Base-by-base conservation (phyloP, 1,284 basidiomycete species). In the Puccinia hordei region DNA sequence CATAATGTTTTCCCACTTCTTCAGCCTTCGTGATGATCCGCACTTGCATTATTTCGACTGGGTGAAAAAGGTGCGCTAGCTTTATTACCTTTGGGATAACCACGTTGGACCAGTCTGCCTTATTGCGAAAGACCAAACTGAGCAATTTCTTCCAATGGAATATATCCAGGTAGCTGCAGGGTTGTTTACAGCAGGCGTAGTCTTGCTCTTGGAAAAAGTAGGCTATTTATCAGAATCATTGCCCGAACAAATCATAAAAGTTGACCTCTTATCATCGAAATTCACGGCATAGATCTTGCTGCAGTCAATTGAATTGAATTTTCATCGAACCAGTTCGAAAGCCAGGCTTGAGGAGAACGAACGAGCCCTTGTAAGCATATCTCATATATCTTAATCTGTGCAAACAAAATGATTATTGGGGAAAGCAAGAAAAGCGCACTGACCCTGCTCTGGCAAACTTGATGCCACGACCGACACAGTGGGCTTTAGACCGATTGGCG, bases 191-290 rank as follows among this genome's bases (percentile, higher is more conserved):
- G 87, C 89, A 3, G 87, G 88, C 0, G 84, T 91, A 33, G 88
- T 92, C 57, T 84, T 92, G 12, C 88, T 92, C 3, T 88, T 87
- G 12, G 91, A 92, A 84, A 92, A 92, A 83, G 85, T 91, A 61
- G 24, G 38, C 33, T 15, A 8, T 59, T 27, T 17, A 30, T 33
- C 4, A 59, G 1, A 6, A 38, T 30, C n/a, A n/a, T n/a, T 6
- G n/a, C 22, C 13, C 71, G 12, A 46, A 30, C 33, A n/a, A n/a
- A n/a, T n/a, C n/a, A 46, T n/a, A 59, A 51, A n/a, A 49, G 27
- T n/a, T 61, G 15, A 61, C 46, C 5, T n/a, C 61, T 33, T 53
- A 8, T 46, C 33, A 1, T 65, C 49, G 22, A 49, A 49, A 33
- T 55, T 13, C 22, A 2, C 35, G 10, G 61, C 24, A n/a, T 19